Conservation (phyloP, 2,329 filamentous ascomycete genomes). For the Fusarium fujikuroi region DNA sequence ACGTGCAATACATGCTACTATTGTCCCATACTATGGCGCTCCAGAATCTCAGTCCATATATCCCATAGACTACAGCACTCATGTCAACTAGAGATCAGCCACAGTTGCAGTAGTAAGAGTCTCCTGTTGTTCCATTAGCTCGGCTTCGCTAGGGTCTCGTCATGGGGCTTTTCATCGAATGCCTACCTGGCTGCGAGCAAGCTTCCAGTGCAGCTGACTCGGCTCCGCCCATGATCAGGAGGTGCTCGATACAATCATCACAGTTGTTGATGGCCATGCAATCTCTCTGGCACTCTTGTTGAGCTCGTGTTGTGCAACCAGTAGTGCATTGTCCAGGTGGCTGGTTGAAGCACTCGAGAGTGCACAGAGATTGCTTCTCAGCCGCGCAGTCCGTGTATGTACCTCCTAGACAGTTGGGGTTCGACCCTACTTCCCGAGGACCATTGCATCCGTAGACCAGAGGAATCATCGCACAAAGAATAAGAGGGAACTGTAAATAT, state of each 20-base stretch:
- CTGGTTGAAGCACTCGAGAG: neutral
- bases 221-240: neutral
- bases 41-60: neutral
- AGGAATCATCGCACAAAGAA: neutral
- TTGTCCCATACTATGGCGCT: accelerated
- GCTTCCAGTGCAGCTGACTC: neutral
- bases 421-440: neutral
- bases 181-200: neutral
- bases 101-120: neutral
- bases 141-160: accelerated
- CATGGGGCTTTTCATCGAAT: accelerated
- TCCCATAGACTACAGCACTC: accelerated
- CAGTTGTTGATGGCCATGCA: neutral
- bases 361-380: neutral
- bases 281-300: neutral
- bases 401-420: neutral
- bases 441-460: neutral
- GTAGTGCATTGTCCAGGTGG: neutral
- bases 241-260: neutral
- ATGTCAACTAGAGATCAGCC: accelerated
- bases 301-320: neutral
- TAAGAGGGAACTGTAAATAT: neutral
- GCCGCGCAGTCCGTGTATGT: neutral
- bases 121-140: neutral
- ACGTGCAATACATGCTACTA: accelerated